phyloP scores from a whole-genome alignment of 768 basidiomycete species.

The Termitomyces sp. region DNA sequence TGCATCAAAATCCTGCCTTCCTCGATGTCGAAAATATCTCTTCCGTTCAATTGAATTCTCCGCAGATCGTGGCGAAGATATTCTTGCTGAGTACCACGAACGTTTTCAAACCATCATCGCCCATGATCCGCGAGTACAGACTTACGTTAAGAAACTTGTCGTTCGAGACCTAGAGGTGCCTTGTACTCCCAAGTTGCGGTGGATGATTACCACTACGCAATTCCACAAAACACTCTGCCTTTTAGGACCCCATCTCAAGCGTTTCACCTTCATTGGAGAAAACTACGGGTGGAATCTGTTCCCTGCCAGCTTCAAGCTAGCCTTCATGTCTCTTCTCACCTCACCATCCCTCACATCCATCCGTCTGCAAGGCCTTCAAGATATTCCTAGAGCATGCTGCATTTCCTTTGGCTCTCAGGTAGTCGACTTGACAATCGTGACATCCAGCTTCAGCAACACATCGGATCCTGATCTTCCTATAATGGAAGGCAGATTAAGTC shows the following conservation, averaged over 20 bases:
- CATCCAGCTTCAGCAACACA: background rate
- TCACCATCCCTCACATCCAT: background rate
- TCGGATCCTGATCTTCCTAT: conserved; percentile 1
- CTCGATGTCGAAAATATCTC: conserved; percentile 1
- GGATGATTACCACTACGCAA: conserved; percentile 5
- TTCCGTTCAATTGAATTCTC: conserved; percentile 5
- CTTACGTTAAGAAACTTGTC: background rate
- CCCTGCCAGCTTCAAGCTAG: conserved; percentile 1
- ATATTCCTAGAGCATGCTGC: conserved; percentile 2
- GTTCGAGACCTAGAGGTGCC: conserved; percentile 2
- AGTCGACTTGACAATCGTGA: background rate
- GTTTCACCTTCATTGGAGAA: conserved; percentile 7
- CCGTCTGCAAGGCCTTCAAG: conserved; percentile 1
- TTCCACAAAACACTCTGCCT: conserved; percentile 5
- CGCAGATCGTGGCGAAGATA: background rate
- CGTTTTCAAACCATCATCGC: background rate
- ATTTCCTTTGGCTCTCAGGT: conserved; percentile 1
- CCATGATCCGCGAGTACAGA: background rate
- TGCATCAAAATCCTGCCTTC: background rate
- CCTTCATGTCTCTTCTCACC: conserved; percentile 2
- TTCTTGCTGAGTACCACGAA: background rate
- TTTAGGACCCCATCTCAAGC: background rate
- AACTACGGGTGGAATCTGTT: conserved; percentile 1
- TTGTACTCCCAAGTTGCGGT: background rate
- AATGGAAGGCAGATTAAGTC: background rate